Evolutionary conservation across 257 asterid genomes (phyloP).

Genomic region (Gentiana dahurica): DNA sequence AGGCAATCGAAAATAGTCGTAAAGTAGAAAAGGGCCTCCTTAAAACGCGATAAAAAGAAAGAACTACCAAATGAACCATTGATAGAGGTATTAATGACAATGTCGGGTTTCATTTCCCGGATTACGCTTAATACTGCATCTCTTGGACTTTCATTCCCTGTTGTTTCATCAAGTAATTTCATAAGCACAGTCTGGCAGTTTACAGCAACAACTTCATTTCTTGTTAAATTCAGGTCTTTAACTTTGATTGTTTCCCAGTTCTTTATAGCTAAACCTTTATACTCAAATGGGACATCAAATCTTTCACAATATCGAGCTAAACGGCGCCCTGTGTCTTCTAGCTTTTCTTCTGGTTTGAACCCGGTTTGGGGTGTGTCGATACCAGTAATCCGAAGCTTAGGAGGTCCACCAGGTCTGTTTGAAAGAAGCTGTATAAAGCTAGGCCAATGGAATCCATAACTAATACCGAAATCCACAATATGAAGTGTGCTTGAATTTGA

Average conservation of each 20-base stretch:
- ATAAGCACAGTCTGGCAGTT: slow-evolving; percentile 6
- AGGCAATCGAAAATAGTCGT: slow-evolving; percentile 8
- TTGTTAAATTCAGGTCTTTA: slow-evolving; percentile 17
- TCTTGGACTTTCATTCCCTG: slow-evolving; percentile 7
- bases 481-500: slow-evolving; percentile 7
- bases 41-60: slow-evolving; percentile 10
- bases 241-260: slow-evolving; percentile 18
- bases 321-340: slow-evolving; percentile 13
- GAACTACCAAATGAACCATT: slow-evolving; percentile 6
- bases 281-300: slow-evolving; percentile 26
- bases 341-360: slow-evolving; percentile 8
- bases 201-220: slow-evolving; percentile 13
- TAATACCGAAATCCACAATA: slow-evolving; percentile 16
- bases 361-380: slow-evolving; percentile 17
- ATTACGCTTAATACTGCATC: slow-evolving; percentile 14
- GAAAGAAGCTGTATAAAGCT: slow-evolving; percentile 14
- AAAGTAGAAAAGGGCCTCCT: slow-evolving; percentile 9
- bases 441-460: slow-evolving; percentile 16
- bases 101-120: slow-evolving; percentile 11
- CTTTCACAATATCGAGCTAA: slow-evolving; percentile 19
- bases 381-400: slow-evolving; percentile 15
- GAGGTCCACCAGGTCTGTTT: slow-evolving; percentile 13
- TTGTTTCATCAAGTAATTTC: slow-evolving; percentile 10
- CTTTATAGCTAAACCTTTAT: slow-evolving; percentile 17
- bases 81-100: neutral